Percentiles rank a stretch among this genome's conserved stretches.
Evolutionary conservation across 139 green algal species (phyloP).

Genomic region (Picochlorum sp.): DNA sequence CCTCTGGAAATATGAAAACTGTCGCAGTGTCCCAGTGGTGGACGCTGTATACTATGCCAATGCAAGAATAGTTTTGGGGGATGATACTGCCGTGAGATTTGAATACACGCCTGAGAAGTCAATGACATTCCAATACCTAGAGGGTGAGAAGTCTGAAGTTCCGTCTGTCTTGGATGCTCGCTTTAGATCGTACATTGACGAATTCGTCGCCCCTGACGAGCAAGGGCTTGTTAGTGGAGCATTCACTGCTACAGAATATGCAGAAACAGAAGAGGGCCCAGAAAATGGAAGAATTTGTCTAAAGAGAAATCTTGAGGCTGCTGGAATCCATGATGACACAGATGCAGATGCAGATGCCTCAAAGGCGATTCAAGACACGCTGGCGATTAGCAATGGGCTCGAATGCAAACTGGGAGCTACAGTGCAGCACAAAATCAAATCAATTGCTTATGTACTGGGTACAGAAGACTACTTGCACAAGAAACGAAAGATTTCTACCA

Average conservation of each 20-base stretch:
- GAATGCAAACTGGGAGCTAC: slow-evolving; percentile 74
- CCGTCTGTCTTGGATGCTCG: slow-evolving; percentile 23
- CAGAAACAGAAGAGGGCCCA: slow-evolving; percentile 6
- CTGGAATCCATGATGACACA: slow-evolving; percentile 5
- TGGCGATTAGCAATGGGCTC: slow-evolving; percentile 66
- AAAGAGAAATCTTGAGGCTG: slow-evolving; percentile 30
- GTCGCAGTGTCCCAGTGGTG: slow-evolving; percentile 14
- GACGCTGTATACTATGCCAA: slow-evolving; percentile 68
- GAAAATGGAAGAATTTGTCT: slow-evolving; percentile 30
- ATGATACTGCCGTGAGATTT: slow-evolving; percentile 64
- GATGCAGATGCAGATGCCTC: slow-evolving; percentile 1
- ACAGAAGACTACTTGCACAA: slow-evolving; percentile 82
- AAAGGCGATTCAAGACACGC: slow-evolving; percentile 7
- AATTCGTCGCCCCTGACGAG: slow-evolving; percentile 33
- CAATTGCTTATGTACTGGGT: slow-evolving; percentile 88
- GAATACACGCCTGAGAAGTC: slow-evolving; percentile 11
- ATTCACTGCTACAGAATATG: not conserved
- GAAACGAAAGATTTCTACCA: not conserved
- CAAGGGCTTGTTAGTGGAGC: not conserved
- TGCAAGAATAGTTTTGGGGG: slow-evolving; percentile 56
- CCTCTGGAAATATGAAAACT: slow-evolving; percentile 67
- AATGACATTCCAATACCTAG: slow-evolving; percentile 53
- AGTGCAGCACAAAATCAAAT: slow-evolving; percentile 9
- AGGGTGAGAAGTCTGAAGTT: slow-evolving; percentile 19
- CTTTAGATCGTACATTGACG: slow-evolving; percentile 68